Base-by-base conservation (phyloP, 2,329 filamentous ascomycete genomes). In the Exophiala spinifera region DNA sequence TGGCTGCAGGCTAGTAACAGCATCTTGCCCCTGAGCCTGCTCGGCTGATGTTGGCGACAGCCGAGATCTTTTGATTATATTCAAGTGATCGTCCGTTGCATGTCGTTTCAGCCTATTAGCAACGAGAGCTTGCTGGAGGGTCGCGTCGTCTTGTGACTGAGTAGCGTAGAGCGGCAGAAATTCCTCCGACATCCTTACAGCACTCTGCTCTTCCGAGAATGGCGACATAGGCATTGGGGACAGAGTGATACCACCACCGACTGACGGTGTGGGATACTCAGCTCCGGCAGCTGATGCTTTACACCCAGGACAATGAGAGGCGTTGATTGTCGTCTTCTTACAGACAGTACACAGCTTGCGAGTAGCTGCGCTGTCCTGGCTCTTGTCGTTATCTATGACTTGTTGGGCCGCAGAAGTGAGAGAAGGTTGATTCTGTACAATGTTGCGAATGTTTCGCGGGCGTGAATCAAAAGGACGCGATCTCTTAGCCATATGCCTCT, bases 101-200 rank as follows among this genome's bases (percentile, higher is more conserved):
- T 13, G 13, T 15, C 46, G 44, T 21, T 55, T 55, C n/a, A 54
- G 39, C 20, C n/a, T 36, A 20, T 43, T 49, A 33, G 21, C n/a
- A 13, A 21, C 34, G 13, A 25, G 28, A 36, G 15, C 13, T 34
- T 49, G 40, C 44, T 43, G 39, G 28, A 44, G 42, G 19, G 19
- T 7, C 11, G 8, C 21, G 11, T 44, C 42, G 36, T 3, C 3
- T 6, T 13, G 13, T 15, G 36, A 3, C 13, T 7, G 36, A 5
- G n/a, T 6, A 15, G 4, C n/a, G 36, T 19, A 3, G 7, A 39
- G 14, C 2, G 14, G 36, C 11, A 15, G 4, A 19, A 15, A 4
- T 15, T 3, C 36, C 36, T 39, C 36, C 14, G 17, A 4, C 17
- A 39, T 19, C 36, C 17, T n/a, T 15, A 6, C 2, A 15, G 36